Base-by-base conservation (phyloP, 768 basidiomycete species). In the Lyophyllum shimeji region DNA sequence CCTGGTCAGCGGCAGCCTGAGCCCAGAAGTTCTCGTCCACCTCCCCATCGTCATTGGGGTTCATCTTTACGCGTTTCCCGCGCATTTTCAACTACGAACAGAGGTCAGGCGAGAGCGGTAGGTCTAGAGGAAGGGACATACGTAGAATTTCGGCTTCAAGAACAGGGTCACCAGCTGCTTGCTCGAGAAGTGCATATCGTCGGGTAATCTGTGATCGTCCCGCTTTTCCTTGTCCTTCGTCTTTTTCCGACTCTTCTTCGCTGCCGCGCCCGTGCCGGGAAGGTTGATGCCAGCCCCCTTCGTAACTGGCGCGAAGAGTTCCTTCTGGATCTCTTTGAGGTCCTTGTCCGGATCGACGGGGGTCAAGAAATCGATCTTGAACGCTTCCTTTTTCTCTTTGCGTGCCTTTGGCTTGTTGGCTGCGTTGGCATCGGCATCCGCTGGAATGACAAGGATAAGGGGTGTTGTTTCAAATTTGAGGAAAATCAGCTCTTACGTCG, bases 21-120 rank as follows among this genome's bases (percentile, higher is more conserved):
- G 95, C 95, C 97, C 97, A 98, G 76, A 95, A 98, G 58, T 90
- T 86, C 72, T 95, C 94, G 67, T 98, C 96, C 24, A 96, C 87
- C 70, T 97, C 95, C 25, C 90, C 94, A 60, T 94, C 88, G 25
- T 81, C 83, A 25, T 81, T 77, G 53, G 84, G 79, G 54, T 86
- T 83, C 61, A 79, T 73, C 61, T 68, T 65, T 45, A 78, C 83
- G 34, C 79, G 78, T 52, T 85, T 85, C 7, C 91, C 90, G 13
- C 95, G 86, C 93, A 97, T 95, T 66, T 85, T 90, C 34, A 98
- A 73, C 96, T 98, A 67, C 7, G 56, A 47, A 21, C 53, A 21
- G 8, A 23, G 13, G 33, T 62, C 29, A 68, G 29, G 27, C 25
- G 40, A 17, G 24, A n/a, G 24, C 37, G 42, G 17, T 6, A 34